phyloP scores from a whole-genome alignment of 805 yeast genomes.

The Yamadazyma insecticola region DNA sequence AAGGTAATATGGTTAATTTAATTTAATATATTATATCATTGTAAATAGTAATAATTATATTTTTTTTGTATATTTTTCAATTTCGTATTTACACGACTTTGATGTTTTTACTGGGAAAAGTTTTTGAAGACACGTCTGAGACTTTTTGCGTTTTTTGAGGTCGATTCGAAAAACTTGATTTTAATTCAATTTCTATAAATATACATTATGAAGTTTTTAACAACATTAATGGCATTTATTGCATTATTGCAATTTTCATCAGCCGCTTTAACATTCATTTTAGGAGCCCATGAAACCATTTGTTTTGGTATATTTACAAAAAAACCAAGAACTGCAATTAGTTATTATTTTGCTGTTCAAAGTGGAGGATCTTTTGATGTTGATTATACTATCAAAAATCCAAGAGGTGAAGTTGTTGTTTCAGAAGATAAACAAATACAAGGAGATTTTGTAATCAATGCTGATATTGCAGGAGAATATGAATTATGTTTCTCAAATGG shows the following conservation, averaged over 20 bases:
- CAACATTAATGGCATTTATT: not conserved
- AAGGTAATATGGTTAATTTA: conserved; percentile 52
- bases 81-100: not conserved
- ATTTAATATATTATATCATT: conserved; percentile 7
- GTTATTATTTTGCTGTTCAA: conserved; percentile 81
- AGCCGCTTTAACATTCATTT: conserved; percentile 66
- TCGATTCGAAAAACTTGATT: too few relatives aligned
- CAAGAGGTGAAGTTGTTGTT: conserved; percentile 50
- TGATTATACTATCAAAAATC: conserved; percentile 61
- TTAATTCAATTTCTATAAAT: too few relatives aligned
- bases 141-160: too few relatives aligned
- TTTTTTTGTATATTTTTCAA: not conserved
- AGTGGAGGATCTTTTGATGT: conserved; percentile 77
- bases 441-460: conserved; percentile 73
- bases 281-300: conserved; percentile 69
- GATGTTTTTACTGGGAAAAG: too few relatives aligned
- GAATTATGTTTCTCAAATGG: conserved; percentile 81
- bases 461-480: conserved; percentile 70
- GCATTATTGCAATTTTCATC: conserved; percentile 23
- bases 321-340: conserved; percentile 53
- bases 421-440: conserved; percentile 62
- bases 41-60: conserved; percentile 5
- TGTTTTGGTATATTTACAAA: conserved; percentile 72
- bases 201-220: too few relatives aligned
- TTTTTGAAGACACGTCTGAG: too few relatives aligned